Evolutionary conservation across 2,329 filamentous ascomycete genomes (phyloP), one percentile per base, ranked within the genome.

Genomic region (Aspergillus tanneri): DNA sequence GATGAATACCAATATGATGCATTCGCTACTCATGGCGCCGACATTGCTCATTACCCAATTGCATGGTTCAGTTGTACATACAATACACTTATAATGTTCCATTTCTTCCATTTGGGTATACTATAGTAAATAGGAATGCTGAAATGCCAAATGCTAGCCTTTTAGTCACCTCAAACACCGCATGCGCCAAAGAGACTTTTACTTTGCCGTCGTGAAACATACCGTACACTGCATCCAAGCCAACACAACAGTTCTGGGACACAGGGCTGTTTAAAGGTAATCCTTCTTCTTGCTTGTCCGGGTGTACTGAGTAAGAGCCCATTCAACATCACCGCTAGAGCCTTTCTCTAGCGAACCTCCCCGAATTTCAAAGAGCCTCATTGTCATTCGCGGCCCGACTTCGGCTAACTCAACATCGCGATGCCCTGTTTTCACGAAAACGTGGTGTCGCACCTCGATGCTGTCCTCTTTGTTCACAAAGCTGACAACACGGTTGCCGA

Each of bases 291-390:
- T 84, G 61, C 87, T 86, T 11, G 92, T 97, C 58, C 93, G 80
- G 7, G 92, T 99, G 70, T 96, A 99, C 66, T 96, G 92, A 53
- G 89, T 95, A 55, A 99, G 77, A 55, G 93, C 87, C 93, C 93
- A 99, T 72, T 99, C 93, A 4, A 95, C 84, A 71, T 99, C 93
- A 3, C 92, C 92, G 58, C 95, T 88, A 70, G 95, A 95, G 64
- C 91, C 70, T 53, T 75, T 95, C 66, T 97, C 93, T 51, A 96
- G 75, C 3, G 92, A 95, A 12, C 93, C 92, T 44, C 86, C 86
- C 38, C 91, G 81, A 53, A 99, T 96, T 74, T 97, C 90, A 65
- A 97, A 99, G 44, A 90, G 76, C 58, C 90, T 80, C 90, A 97
- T 93, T n/a, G 90, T 96, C 89, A 97, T 96, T 48, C 93, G 80